phyloP scores from a whole-genome alignment of 2,329 filamentous ascomycete genomes.

The Aureobasidium subglaciale region DNA sequence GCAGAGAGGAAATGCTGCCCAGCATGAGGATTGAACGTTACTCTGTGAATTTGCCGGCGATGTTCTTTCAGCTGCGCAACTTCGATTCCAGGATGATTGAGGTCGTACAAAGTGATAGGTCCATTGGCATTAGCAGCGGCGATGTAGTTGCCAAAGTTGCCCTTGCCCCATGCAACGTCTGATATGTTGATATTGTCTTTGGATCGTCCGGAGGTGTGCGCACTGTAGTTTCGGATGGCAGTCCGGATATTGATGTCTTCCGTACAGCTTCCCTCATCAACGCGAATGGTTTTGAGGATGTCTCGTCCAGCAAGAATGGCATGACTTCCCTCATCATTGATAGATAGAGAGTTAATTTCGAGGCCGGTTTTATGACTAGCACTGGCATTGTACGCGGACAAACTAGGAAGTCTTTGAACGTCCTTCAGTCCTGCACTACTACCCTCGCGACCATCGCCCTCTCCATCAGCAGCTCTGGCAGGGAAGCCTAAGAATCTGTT shows the following conservation, averaged over 20 bases:
- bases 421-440: conserved; percentile 20
- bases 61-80: conserved; percentile 58
- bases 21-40: conserved; percentile 58
- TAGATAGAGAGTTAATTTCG: conserved; percentile 55
- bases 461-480: conserved; percentile 38
- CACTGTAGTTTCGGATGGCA: conserved; percentile 45
- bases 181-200: conserved; percentile 53
- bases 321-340: conserved; percentile 56
- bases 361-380: conserved; percentile 58
- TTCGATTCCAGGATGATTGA: conserved; percentile 54
- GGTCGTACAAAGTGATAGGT: conserved; percentile 58
- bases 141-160: conserved; percentile 52
- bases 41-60: conserved; percentile 56
- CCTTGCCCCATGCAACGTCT: conserved; percentile 62
- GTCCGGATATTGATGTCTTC: conserved; percentile 59
- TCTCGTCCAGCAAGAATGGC: conserved; percentile 59
- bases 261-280: conserved; percentile 49
- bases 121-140: conserved; percentile 59
- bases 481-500: conserved; percentile 50
- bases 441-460: conserved; percentile 31
- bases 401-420: conserved; percentile 14
- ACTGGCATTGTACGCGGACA: conserved; percentile 39
- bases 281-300: conserved; percentile 58
- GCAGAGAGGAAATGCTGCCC: conserved; percentile 56
- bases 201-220: conserved; percentile 13